Conservation (phyloP, 1,284 basidiomycete genomes). For the Prillingera fragicola region DNA sequence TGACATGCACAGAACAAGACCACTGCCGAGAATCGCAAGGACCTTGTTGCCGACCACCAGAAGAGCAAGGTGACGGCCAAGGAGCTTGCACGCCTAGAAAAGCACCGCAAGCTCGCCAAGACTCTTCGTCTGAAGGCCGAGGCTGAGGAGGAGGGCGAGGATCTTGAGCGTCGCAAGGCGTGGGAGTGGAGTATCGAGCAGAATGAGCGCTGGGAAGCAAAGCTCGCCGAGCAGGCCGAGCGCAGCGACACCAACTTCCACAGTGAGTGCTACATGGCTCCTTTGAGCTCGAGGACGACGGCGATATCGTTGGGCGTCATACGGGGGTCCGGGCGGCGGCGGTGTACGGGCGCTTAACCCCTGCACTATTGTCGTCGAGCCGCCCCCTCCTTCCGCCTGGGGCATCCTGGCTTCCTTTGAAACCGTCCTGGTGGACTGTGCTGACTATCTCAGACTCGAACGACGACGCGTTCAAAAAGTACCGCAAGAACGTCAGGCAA, state of each 20-base stretch:
- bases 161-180: conserved; percentile 68
- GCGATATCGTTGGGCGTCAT: too few relatives aligned
- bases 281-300: too few relatives aligned
- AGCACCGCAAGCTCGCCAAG: conserved; percentile 82
- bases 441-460: conserved; percentile 72
- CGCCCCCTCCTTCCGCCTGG: too few relatives aligned
- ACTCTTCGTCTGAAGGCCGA: conserved; percentile 78
- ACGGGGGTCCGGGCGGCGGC: too few relatives aligned
- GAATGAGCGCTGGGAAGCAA: conserved; percentile 90
- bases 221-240: conserved; percentile 54
- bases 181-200: conserved; percentile 94
- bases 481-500: conserved; percentile 81
- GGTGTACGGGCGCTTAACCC: too few relatives aligned
- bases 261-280: conserved; percentile 24
- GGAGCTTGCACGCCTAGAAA: conserved; percentile 72
- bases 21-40: conserved; percentile 70
- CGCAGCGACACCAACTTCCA: conserved; percentile 58
- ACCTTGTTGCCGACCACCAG: conserved; percentile 73
- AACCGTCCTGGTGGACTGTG: too few relatives aligned
- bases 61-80: conserved; percentile 67
- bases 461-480: conserved; percentile 77
- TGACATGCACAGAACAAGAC: conserved; percentile 60
- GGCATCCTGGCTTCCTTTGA: too few relatives aligned
- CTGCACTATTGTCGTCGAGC: too few relatives aligned
- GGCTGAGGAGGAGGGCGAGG: conserved; percentile 74